phyloP scores from a whole-genome alignment of 2,329 filamentous ascomycete genomes.

The Claviceps sp. region DNA sequence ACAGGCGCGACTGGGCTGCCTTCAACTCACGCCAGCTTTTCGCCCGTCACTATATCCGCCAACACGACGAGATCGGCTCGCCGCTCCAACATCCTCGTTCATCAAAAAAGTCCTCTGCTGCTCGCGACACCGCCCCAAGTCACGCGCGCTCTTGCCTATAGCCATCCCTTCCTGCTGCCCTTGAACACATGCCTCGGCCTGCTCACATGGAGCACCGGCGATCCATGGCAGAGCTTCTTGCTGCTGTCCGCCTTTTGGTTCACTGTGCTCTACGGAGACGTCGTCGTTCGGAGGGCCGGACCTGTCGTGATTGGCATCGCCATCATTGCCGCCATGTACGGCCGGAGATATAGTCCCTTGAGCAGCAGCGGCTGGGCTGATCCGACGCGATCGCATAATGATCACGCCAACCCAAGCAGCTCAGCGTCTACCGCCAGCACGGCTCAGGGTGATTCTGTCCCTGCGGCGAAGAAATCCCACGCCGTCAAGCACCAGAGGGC shows the following conservation, averaged over 20 bases:
- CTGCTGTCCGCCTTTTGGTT: constrained; percentile 79
- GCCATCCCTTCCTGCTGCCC: constrained; percentile 83
- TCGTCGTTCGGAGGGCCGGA: constrained; percentile 66
- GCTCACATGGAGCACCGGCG: constrained; percentile 84
- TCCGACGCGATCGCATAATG: constrained; percentile 24
- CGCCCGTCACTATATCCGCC: constrained; percentile 64
- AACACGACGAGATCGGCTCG: constrained; percentile 49
- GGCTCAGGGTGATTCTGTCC: constrained; percentile 13
- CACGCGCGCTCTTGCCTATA: constrained; percentile 87
- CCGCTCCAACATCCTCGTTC: constrained; percentile 82
- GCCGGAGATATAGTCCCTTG: constrained; percentile 74
- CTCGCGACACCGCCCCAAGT: constrained; percentile 90
- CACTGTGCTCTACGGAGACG: constrained; percentile 71
- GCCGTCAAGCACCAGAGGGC: constrained; percentile 28
- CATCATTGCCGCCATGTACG: constrained; percentile 87
- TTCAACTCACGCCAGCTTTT: constrained; percentile 81
- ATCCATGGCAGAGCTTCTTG: constrained; percentile 95
- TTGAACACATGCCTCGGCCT: constrained; percentile 76
- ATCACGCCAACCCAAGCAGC: constrained; percentile 10
- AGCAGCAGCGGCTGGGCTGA: constrained; percentile 68
- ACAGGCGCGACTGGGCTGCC: constrained; percentile 28
- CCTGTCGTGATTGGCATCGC: constrained; percentile 68
- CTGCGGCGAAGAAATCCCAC: constrained; percentile 12
- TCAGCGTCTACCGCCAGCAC: constrained; percentile 8
- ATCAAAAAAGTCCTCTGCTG: constrained; percentile 89